Conservation (phyloP, 106 monocot genomes). For the Dioscorea zingiberensis region DNA sequence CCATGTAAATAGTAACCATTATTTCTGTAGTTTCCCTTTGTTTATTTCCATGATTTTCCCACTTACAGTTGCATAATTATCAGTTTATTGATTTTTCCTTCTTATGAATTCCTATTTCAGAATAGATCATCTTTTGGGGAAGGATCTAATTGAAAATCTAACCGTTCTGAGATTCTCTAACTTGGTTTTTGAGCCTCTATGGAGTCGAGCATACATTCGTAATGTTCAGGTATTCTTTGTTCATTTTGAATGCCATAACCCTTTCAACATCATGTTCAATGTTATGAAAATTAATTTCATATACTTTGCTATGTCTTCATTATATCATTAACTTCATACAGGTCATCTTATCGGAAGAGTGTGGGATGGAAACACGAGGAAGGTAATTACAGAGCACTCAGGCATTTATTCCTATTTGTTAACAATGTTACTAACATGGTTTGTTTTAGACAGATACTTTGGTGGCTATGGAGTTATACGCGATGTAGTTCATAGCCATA, state of each 20-base stretch:
- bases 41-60: too few relatives aligned
- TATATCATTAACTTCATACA: conserved; percentile 12
- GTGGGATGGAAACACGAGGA: conserved; percentile 59
- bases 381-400: conserved; percentile 31
- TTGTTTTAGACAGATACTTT: conserved; percentile 51
- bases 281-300: too few relatives aligned
- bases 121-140: conserved; percentile 87
- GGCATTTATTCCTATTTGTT: not conserved
- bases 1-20: too few relatives aligned
- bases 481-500: conserved; percentile 79
- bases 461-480: conserved; percentile 77
- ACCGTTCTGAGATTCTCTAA: conserved; percentile 87
- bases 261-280: too few relatives aligned
- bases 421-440: not conserved
- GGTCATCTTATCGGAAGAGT: conserved; percentile 88
- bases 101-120: conserved; percentile 26
- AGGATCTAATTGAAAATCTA: conserved; percentile 81
- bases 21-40: too few relatives aligned
- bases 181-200: conserved; percentile 87
- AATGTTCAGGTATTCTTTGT: conserved; percentile 63
- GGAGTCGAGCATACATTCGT: conserved; percentile 78
- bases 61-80: not conserved
- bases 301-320: too few relatives aligned
- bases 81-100: not conserved
- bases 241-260: too few relatives aligned